phyloP scores from a whole-genome alignment of 192 early-diverging fungal genomes.

The Umbelopsis isabellina region DNA sequence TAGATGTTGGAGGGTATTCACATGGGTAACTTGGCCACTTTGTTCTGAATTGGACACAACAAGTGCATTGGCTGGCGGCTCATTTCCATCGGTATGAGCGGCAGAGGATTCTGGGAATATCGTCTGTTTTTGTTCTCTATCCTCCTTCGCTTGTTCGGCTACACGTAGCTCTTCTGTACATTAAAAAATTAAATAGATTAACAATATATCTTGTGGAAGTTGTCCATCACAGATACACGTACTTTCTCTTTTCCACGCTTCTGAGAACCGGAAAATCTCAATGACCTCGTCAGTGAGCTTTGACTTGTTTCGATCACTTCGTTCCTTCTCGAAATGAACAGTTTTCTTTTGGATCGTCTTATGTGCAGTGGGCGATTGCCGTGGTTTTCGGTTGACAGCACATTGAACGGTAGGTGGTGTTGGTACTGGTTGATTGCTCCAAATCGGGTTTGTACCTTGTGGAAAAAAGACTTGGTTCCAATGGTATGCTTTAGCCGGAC shows the following conservation, averaged over 20 bases:
- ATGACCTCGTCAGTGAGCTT: conserved; percentile 27
- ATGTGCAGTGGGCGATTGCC: background rate
- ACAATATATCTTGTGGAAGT: background rate
- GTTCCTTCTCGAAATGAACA: background rate
- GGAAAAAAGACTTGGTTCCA: conserved; percentile 19
- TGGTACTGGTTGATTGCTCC: background rate
- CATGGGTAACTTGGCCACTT: background rate
- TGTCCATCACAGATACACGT: background rate
- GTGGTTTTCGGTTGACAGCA: background rate
- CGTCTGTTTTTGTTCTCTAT: background rate
- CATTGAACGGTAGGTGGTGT: too few species aligned
- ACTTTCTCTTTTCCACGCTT: conserved; percentile 31
- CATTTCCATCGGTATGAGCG: background rate
- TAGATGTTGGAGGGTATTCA: background rate
- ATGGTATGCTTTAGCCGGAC: conserved; percentile 17
- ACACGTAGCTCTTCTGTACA: background rate
- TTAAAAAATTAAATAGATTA: background rate
- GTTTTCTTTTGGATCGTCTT: background rate
- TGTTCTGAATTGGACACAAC: background rate
- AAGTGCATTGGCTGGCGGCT: background rate
- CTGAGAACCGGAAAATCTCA: conserved; percentile 36
- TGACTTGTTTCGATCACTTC: background rate
- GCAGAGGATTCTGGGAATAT: conserved; percentile 16
- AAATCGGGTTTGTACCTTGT: background rate
- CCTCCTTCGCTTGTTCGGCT: conserved; percentile 1